Evolutionary conservation across 192 early-diverging fungal species (phyloP), one percentile per base, ranked within the genome.

Genomic region (Entomortierella beljakovae): DNA sequence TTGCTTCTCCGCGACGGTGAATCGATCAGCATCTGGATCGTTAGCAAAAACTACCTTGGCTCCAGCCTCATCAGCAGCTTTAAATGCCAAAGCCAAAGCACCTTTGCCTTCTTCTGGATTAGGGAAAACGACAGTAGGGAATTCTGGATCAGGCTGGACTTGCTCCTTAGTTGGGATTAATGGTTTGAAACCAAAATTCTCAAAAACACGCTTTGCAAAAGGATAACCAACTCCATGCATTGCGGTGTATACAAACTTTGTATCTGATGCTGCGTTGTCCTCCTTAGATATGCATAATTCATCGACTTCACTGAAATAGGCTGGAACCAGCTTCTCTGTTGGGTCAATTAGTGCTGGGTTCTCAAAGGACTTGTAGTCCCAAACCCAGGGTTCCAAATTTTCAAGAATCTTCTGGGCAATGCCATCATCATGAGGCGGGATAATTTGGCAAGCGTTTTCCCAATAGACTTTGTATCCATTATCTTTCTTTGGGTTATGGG

Each of bases 181-280:
- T 3, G 90, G 82, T 62, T 88, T 84, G 33, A 97, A 81, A 29
- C 88, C 87, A 71, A 97, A 94, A 13, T 73, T 58, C 53, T 89
- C 84, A 60, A 96, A 85, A 15, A 92, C 86, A 37, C 85, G 80
- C 23, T 87, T 81, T 3, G 93, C 94, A 83, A 91, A 95, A 18
- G 87, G 88, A 9, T 86, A 81, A 25, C 97, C 97, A 32, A 98
- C 95, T 55, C 97, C 97, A 68, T 98, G 97, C 97, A 98, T 97
- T 20, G 97, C 89, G 25, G 95, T 98, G 73, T 97, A 97, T 18
- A 93, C 92, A 76, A 94, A 92, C 70, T 88, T 87, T 28, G 92
- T 57, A 31, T 81, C 68, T 3, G 86, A 80, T 2, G 63, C 64
- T 18, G 60, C 43, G 32, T 90, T 88, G 57, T 81, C 81, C 9